Base-by-base conservation (phyloP, 768 basidiomycete genomes). In the Pulveroboletus sp. region DNA sequence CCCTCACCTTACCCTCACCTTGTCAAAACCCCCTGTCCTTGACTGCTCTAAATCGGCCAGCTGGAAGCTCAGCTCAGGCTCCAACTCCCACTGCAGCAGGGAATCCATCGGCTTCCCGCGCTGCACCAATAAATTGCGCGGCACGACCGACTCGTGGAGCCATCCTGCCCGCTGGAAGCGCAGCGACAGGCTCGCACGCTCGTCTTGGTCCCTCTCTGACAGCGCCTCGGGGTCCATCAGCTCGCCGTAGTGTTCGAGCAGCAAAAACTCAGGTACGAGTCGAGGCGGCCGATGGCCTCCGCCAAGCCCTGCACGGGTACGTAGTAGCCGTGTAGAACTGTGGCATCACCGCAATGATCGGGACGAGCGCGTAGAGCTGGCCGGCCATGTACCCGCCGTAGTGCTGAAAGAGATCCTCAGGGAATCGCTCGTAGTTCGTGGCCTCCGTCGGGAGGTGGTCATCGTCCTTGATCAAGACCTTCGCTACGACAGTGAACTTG, bases 321-420 rank as follows among this genome's bases (percentile, higher is more conserved):
- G 54, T 84, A 85, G 63, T 79, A 81, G 2, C 85, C 83, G 54
- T n/a, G n/a, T 80, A 85, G 62, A 76, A 85, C 59, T 83, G 81
- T 0, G 84, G 83, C 4, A 80, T 76, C 38, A 83, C 39, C 0
- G 83, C 73, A 6, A 71, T 67, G 4, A 77, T 67, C 3, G 79
- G 78, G 0, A 75, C 71, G 1, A 80, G 75, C 51, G 73, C 56
- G 26, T 64, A 63, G 6, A 79, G 27, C 14, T 63, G 67, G 4
- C 6, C 2, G 1, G 62, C 19, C 5, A 59, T 68, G 32, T 66
- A 64, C 24, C 60, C 64, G 10, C 49, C 51, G 35, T 58, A 64
- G 31, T 66, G 53, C 14, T 56, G 35, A 40, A 68, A 65, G 34
- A 68, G 59, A 19, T 50, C 62, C 3, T 60, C 56, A 0, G 68